These are phyloP conservation scores for Fusarium luffae DNA, from an alignment of 2,329 filamentous ascomycete genomes.

Conservation along the genomic window DNA sequence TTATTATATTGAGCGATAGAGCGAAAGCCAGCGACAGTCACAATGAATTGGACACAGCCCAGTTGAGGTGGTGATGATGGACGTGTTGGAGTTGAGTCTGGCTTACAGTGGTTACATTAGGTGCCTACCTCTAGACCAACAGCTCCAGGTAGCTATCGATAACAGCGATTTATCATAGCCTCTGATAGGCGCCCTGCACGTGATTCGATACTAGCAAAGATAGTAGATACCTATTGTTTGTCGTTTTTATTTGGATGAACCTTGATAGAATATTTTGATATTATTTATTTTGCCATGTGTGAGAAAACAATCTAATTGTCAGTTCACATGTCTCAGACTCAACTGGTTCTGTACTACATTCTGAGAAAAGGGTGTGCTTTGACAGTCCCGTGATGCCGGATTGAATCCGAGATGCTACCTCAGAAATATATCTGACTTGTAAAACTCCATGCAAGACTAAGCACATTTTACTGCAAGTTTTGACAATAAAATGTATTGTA, in stretches of 20 bases:
- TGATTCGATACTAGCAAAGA: constrained; percentile 28
- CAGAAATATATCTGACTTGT: not conserved
- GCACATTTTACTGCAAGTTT: not conserved
- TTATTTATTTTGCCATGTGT: not conserved
- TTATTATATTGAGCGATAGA: not conserved
- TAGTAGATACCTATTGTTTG: not conserved
- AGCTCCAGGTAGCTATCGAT: constrained; percentile 10
- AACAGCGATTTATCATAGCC: not conserved
- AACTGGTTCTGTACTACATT: constrained; percentile 23
- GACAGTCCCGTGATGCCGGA: constrained; percentile 30
- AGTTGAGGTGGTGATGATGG: constrained; percentile 22
- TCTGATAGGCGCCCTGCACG: constrained; percentile 44
- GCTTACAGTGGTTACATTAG: constrained; percentile 45
- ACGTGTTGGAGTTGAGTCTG: constrained; percentile 31
- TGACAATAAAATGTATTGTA: too few relatives aligned
- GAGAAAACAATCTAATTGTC: not conserved
- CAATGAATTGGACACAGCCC: not conserved
- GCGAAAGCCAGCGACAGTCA: not conserved
- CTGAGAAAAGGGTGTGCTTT: constrained; percentile 15
- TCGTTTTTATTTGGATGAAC: not conserved
- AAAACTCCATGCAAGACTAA: not conserved
- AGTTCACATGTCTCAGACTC: constrained; percentile 22
- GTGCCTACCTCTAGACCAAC: constrained; percentile 9
- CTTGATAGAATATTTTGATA: not conserved
- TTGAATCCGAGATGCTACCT: not conserved